phyloP scores from a whole-genome alignment of 768 basidiomycete species.

The Coprinellus micaceus region DNA sequence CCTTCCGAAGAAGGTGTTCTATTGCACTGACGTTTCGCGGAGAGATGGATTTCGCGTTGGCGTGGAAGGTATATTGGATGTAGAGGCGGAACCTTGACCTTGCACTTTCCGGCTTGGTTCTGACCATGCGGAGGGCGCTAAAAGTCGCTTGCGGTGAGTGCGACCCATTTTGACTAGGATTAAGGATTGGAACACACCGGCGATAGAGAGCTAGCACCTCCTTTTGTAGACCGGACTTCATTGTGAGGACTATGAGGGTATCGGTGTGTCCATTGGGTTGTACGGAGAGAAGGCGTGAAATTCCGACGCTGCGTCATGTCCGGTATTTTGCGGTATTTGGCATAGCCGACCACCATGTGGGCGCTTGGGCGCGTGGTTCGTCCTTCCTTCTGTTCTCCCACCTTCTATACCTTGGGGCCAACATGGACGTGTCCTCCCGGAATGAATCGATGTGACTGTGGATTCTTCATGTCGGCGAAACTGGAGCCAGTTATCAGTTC shows the following conservation, averaged over 20 bases:
- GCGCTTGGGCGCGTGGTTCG: not conserved
- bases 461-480: too few species aligned
- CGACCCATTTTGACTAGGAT: not conserved
- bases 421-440: too few species aligned
- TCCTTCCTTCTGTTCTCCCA: too few species aligned
- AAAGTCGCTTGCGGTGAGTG: not conserved
- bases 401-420: too few species aligned
- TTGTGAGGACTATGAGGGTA: not conserved
- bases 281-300: not conserved
- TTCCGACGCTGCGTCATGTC: not conserved
- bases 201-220: slow-evolving; percentile 50
- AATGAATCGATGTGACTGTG: too few species aligned
- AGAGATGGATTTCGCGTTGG: slow-evolving; percentile 56
- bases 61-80: slow-evolving; percentile 66
- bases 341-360: too few species aligned
- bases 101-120: slow-evolving; percentile 56
- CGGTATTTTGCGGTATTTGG: not conserved
- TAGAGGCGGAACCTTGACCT: slow-evolving; percentile 65
- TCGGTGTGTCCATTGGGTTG: not conserved
- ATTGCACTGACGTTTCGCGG: slow-evolving; percentile 65
- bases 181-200: slow-evolving; percentile 26
- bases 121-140: slow-evolving; percentile 75
- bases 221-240: slow-evolving; percentile 44
- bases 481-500: too few species aligned
- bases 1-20: slow-evolving; percentile 74